Conservation (phyloP, 108 stramenopile species). For the Nannochloropsis salina region DNA sequence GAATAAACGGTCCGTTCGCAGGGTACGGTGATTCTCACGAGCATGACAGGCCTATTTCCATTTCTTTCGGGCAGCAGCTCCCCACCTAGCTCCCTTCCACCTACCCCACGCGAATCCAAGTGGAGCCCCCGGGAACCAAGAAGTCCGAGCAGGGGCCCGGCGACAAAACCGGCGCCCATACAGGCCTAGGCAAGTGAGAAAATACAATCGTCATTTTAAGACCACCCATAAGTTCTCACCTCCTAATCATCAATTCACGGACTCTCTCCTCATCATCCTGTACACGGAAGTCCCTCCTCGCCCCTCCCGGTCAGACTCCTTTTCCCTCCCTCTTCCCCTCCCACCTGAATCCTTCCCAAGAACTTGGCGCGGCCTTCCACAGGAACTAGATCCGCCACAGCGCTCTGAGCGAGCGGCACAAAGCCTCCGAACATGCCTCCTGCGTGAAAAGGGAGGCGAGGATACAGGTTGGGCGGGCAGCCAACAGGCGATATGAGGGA, state of each 20-base stretch:
- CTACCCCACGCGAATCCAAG: neutral
- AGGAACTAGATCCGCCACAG: slow-evolving; percentile 47
- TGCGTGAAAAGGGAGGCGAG: neutral
- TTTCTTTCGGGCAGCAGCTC: neutral
- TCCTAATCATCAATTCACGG: neutral
- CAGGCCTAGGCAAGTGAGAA: slow-evolving; percentile 20
- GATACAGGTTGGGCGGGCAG: neutral
- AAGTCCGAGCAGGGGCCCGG: slow-evolving; percentile 33
- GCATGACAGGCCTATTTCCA: neutral
- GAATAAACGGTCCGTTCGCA: too few species aligned
- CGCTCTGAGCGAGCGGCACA: slow-evolving; percentile 45
- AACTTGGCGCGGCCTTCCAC: slow-evolving; percentile 46
- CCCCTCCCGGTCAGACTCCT: neutral
- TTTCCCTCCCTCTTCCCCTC: neutral
- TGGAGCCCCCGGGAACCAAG: neutral
- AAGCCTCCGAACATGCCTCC: slow-evolving; percentile 48
- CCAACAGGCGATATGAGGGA: neutral
- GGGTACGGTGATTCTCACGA: too few species aligned
- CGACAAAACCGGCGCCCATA: slow-evolving; percentile 45
- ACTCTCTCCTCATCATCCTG: too few species aligned
- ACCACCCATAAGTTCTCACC: neutral
- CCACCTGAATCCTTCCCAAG: slow-evolving; percentile 42
- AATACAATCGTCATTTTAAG: neutral
- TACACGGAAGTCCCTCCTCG: too few species aligned
- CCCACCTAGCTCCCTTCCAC: neutral